Evolutionary conservation across 192 early-diverging fungal genomes (phyloP), one percentile per base, ranked within the genome.

Genomic region (Diversispora eburnea): DNA sequence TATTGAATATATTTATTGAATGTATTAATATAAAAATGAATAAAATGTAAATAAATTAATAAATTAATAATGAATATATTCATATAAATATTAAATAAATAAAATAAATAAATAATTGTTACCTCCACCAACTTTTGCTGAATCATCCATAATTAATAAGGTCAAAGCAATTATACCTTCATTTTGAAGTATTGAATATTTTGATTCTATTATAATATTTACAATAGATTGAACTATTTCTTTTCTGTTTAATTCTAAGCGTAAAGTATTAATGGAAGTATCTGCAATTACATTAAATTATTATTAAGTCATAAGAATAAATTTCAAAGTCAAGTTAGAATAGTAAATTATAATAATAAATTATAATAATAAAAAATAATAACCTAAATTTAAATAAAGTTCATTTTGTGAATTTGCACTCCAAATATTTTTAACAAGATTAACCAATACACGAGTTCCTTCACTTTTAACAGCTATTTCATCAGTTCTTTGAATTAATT

Each of bases 141-240:
- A 64, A 73, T 73, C 72, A 64, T 73, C 72, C 60, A 73, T 79
- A 45, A 82, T 74, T 42, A 88, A 69, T 48, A 88, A 61, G 0
- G 84, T 86, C 54, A 88, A 75, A 13, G 83, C 83, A 49, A 88
- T 81, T 55, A 86, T 70, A 12, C 84, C 86, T 47, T 88, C 86
- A 68, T 84, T 88, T 64, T 88, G 85, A 3, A 88, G 75, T 10
- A 88, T 77, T 17, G 80, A 67, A 72, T 81, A 88, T 62, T 84
- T 84, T 10, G 86, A 82, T 19, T 81, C 83, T 8, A 81, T 73
- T n/a, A 84, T 73, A 74, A 88, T 70, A 12, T 81, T 81, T 3
- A 70, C 68, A 57, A 88, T 82, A 9, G 77, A 75, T 10, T 74
- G 69, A 19, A 84, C 68, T 25, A 84, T 76, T 41, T 76, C 64